Conservation (phyloP, 805 yeast species). For the Hanseniaspora lachancei region DNA sequence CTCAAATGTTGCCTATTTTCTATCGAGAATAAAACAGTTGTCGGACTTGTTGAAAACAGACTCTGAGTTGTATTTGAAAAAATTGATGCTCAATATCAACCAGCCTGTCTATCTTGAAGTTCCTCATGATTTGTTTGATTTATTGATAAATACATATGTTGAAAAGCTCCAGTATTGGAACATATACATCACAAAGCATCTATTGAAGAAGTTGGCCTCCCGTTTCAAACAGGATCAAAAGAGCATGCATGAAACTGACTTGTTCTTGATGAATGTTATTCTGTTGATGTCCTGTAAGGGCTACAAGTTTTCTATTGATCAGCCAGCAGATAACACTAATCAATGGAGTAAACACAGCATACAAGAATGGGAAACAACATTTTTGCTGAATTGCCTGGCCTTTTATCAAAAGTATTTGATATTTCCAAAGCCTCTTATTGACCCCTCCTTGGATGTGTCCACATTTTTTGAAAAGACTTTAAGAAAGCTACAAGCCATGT, state of each 20-base stretch:
- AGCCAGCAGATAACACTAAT: not conserved
- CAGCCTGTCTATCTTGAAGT: conserved; percentile 1
- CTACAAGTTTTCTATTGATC: not conserved
- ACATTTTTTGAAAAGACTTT: not conserved
- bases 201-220: not conserved
- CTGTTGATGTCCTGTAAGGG: conserved; percentile 5
- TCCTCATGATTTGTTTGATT: conserved; percentile 1
- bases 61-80: conserved; percentile 10
- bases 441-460: not conserved
- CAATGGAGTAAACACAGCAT: not conserved
- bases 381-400: conserved; percentile 5
- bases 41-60: conserved; percentile 8
- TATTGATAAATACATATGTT: not conserved
- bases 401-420: conserved; percentile 12
- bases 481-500: conserved; percentile 9
- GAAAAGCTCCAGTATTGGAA: not conserved
- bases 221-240: conserved; percentile 1
- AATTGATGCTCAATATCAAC: conserved; percentile 3
- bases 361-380: conserved; percentile 9
- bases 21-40: conserved; percentile 4
- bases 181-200: not conserved
- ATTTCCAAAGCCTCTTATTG: not conserved
- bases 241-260: conserved; percentile 1
- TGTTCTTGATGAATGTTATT: conserved; percentile 5
- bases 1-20: not conserved